phyloP scores from a whole-genome alignment of 352 stramenopile species.

The Globisporangium polare region DNA sequence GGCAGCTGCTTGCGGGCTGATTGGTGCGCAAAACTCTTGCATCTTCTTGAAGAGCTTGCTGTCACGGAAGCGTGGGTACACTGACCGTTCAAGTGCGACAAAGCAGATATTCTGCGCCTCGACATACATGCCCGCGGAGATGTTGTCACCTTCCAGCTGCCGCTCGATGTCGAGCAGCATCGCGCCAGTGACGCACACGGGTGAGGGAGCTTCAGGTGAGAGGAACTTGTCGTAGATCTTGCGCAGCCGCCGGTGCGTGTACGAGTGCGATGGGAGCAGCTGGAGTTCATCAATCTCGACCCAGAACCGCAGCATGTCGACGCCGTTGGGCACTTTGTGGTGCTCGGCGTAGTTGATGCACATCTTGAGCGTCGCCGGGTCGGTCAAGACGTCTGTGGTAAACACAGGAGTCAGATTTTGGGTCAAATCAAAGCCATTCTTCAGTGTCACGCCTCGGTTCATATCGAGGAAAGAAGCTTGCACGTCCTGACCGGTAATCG shows the following conservation, averaged over 20 bases:
- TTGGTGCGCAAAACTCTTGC: constrained; percentile 58
- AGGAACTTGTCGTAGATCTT: constrained; percentile 89
- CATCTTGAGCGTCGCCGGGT: constrained; percentile 72
- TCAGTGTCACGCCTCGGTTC: constrained; percentile 22
- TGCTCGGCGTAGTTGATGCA: constrained; percentile 55
- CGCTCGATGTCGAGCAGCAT: constrained; percentile 73
- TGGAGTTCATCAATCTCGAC: constrained; percentile 77
- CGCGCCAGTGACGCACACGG: constrained; percentile 63
- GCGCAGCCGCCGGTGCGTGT: constrained; percentile 69
- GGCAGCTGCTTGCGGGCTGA: constrained; percentile 12
- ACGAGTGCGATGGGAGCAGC: constrained; percentile 69
- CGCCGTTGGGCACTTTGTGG: constrained; percentile 50
- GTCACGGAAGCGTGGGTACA: constrained; percentile 75
- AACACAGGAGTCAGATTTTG: constrained; percentile 78
- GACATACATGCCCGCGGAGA: constrained; percentile 66
- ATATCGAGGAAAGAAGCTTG: constrained; percentile 6
- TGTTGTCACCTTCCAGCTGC: constrained; percentile 51
- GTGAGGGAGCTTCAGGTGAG: constrained; percentile 58
- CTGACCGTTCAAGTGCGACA: constrained; percentile 61
- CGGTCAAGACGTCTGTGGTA: constrained; percentile 73
- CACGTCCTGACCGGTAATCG: constrained; percentile 10
- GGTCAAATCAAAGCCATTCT: constrained; percentile 45
- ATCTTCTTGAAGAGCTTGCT: constrained; percentile 77
- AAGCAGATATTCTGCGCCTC: constrained; percentile 65
- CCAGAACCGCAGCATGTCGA: constrained; percentile 75